Evolutionary conservation across 805 yeast genomes (phyloP), one percentile per base, ranked within the genome.

Genomic region (Candida lessepsii): DNA sequence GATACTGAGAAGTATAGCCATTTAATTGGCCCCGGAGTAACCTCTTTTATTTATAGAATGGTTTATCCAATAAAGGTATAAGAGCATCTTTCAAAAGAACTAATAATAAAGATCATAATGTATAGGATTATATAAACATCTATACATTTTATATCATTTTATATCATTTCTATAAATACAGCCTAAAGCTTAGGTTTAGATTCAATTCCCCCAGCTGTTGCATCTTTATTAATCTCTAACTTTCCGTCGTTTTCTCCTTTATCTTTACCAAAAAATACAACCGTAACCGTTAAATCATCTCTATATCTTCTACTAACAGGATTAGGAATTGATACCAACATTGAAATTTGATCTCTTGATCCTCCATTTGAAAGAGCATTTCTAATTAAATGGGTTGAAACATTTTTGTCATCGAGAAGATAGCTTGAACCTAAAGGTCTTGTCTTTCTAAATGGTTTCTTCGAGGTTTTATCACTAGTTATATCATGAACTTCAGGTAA

Each of bases 281-380:
- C 99, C 2, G 96, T 88, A 4, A 90, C 97, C 0, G 98, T 90
- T 57, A 93, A 72, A 61, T 93, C 99, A 65, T 93, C 99, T 60
- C 99, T 80, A 63, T 90, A 91, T 32, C 88, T 75, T 63, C 99
- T 80, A 15, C 96, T 84, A 51, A 85, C 75, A 2, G 98, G 97
- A 13, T 89, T 78, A 14, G 98, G 98, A 39, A 93, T 88, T 39
- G 93, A 83, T 13, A 89, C 83, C 45, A 93, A 68, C 77, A 93
- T 86, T 16, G 90, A 80, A 2, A 90, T 89, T 52, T 88, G 90
- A 46, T 91, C 96, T 48, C 80, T 78, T 28, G 86, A 81, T 0
- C 95, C 96, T 5, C 96, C 96, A 48, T 76, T 76, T 42, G 87
- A 80, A 42, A 93, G 71, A 0, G 99, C 98, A 60, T 93, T 91